Evolutionary conservation across 768 basidiomycete genomes (phyloP).

Genomic region (Cytidiella melzeri): DNA sequence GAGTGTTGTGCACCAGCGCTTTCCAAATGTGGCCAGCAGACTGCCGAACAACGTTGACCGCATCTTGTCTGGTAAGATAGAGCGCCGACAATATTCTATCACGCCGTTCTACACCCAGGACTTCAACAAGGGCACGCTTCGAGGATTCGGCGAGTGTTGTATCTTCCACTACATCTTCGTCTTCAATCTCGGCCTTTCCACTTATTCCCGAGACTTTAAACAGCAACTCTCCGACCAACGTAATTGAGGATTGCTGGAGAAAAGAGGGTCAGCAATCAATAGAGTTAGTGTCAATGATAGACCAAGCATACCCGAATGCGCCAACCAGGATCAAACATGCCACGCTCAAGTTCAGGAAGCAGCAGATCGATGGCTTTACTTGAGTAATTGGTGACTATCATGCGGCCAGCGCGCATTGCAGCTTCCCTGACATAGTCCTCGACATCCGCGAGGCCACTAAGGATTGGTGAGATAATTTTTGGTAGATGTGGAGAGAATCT

Average conservation of each 20-base stretch:
- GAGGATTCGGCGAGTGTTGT: conserved; percentile 69
- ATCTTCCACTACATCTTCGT: conserved; percentile 63
- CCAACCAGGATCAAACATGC: conserved; percentile 95
- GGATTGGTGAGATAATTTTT: conserved; percentile 89
- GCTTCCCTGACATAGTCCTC: conserved; percentile 97
- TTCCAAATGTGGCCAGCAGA: conserved; percentile 97
- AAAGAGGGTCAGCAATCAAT: no score
- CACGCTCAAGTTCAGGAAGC: conserved; percentile 87
- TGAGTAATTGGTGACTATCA: conserved; percentile 95
- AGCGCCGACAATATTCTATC: conserved; percentile 88
- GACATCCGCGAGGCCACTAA: conserved; percentile 84
- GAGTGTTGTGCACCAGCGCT: conserved; percentile 92
- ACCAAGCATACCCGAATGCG: conserved; percentile 80
- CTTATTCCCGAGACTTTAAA: conserved; percentile 98
- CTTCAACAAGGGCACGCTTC: conserved; percentile 78
- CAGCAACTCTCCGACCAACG: conserved; percentile 89
- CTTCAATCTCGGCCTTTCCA: conserved; percentile 77
- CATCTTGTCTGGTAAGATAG: conserved; percentile 91
- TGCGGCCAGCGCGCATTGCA: conserved; percentile 97
- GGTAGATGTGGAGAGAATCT: conserved; percentile 95
- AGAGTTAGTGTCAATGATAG: no score
- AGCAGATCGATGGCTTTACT: conserved; percentile 87
- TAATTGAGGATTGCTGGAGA: conserved; percentile 90
- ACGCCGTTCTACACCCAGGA: conserved; percentile 81
- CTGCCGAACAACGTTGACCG: conserved; percentile 83